phyloP scores from a whole-genome alignment of 2,329 filamentous ascomycete genomes.

The Colletotrichum navitas region DNA sequence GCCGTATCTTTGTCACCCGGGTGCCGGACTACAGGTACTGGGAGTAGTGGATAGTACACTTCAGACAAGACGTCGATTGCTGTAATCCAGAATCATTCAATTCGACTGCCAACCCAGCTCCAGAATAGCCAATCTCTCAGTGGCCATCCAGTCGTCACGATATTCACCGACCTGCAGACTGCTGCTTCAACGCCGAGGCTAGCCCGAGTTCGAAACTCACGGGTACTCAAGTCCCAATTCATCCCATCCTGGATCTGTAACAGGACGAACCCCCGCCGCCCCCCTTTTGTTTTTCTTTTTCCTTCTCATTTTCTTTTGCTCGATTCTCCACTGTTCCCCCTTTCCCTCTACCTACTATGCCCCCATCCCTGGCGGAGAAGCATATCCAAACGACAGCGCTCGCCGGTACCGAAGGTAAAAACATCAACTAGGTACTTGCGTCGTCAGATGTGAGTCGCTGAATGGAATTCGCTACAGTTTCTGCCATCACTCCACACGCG shows the following conservation, averaged over 20 bases:
- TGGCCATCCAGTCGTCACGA: not conserved
- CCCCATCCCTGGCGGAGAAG: conserved; percentile 4
- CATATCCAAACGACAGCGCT: conserved; percentile 1
- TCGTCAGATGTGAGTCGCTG: not conserved
- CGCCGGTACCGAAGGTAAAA: not conserved
- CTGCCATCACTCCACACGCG: not conserved
- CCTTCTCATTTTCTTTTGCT: not conserved
- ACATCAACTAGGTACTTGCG: too few species aligned
- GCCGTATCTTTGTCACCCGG: too few species aligned
- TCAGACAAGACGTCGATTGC: not conserved
- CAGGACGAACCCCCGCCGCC: not conserved
- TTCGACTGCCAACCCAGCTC: too few species aligned
- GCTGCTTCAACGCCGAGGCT: not conserved
- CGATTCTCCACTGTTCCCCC: not conserved
- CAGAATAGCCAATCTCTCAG: not conserved
- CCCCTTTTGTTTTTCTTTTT: not conserved
- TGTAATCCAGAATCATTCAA: not conserved
- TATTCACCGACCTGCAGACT: not conserved
- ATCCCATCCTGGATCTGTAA: conserved; percentile 12
- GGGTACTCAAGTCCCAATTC: not conserved
- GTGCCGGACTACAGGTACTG: not conserved
- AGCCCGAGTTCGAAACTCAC: conserved; percentile 18
- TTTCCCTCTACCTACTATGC: conserved; percentile 2
- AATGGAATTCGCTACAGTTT: not conserved
- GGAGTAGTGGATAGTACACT: too few species aligned